Base-by-base conservation (phyloP, 2,329 filamentous ascomycete genomes). In the Sporothrix protearum region DNA sequence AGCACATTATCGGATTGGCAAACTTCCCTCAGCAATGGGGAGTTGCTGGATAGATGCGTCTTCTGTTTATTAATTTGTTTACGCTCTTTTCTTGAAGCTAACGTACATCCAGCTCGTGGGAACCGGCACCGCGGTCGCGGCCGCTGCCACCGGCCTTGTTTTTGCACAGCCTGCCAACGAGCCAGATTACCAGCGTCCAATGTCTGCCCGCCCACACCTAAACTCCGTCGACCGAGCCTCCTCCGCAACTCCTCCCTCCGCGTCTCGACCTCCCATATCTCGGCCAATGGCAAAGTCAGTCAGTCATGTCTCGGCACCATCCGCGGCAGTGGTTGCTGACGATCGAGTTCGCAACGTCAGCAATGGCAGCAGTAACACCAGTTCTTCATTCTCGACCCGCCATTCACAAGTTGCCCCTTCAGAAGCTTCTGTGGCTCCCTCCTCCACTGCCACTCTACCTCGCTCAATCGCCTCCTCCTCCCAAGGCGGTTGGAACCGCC, bases 91-190 rank as follows among this genome's bases (percentile, higher is more conserved):
- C 33, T 14, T 64, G 49, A 42, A 57, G 59, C 59, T 68, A 57
- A 66, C 49, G 19, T 45, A 8, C 53, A 8, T 42, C 74, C 77
- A 89, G 87, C 86, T 89, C 76, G 85, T 88, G 80, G 87, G 86
- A 80, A 85, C 87, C 76, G 86, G 87, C 79, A 87, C 86, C 80
- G 86, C 86, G 75, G 85, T 88, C 78, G 87, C 87, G 80, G 86
- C 86, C 77, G 87, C 87, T 76, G 83, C 86, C 79, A 84, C 83
- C 76, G 87, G 87, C 76, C 80, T 89, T 74, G 85, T 86, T 75
- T 88, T 89, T 79, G 87, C 85, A 75, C 85, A 88, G 78, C 80
- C 84, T 59, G 77, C 80, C 75, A 84, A 86, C 75, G 76, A 81
- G 73, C 79, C 78, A 59, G 77, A 76, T 53, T 70, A 75, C 39